A percentile compares a stretch with the other conserved stretches of the same genome.
Conservation (phyloP, 768 basidiomycete species). For the Daedaleopsis sinensis region DNA sequence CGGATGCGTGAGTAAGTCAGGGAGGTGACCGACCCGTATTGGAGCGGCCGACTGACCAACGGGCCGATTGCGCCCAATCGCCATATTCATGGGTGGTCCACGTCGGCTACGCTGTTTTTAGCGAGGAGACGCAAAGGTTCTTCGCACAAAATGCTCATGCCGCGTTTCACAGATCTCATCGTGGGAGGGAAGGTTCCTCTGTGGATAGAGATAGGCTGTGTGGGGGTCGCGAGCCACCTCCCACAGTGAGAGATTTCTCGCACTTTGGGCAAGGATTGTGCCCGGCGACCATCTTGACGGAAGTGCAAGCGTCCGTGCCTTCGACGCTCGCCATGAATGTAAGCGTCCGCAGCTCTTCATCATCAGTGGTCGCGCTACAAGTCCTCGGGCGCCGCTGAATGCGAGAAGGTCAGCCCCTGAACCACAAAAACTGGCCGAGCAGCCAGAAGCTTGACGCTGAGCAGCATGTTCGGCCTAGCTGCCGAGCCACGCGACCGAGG, state of each 20-base stretch:
- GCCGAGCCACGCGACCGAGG: conserved; percentile 12
- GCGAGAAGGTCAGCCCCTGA: background rate
- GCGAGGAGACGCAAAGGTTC: conserved; percentile 1
- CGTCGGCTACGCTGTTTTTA: conserved; percentile 15
- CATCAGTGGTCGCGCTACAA: background rate
- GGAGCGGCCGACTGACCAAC: conserved; percentile 6
- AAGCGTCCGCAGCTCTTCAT: conserved; percentile 5
- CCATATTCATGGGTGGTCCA: background rate
- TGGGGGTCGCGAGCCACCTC: conserved; percentile 1
- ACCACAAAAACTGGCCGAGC: background rate
- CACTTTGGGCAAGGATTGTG: conserved; percentile 12
- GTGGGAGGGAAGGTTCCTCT: conserved; percentile 14
- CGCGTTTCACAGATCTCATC: conserved; percentile 8
- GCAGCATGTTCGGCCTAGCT: background rate
- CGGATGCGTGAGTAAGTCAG: conserved; percentile 18
- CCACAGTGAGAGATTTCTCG: conserved; percentile 21
- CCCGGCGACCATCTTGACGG: background rate
- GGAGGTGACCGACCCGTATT: conserved; percentile 4
- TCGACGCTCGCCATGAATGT: conserved; percentile 11
- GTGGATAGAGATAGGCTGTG: conserved; percentile 2
- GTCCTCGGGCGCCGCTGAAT: background rate
- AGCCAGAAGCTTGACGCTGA: background rate
- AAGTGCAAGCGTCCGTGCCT: conserved; percentile 1
- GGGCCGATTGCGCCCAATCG: conserved; percentile 12
- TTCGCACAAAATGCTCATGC: conserved; percentile 12